These are phyloP conservation scores for Salix purpurea DNA, from an alignment of 345 rosid species.

Conservation along the genomic window DNA sequence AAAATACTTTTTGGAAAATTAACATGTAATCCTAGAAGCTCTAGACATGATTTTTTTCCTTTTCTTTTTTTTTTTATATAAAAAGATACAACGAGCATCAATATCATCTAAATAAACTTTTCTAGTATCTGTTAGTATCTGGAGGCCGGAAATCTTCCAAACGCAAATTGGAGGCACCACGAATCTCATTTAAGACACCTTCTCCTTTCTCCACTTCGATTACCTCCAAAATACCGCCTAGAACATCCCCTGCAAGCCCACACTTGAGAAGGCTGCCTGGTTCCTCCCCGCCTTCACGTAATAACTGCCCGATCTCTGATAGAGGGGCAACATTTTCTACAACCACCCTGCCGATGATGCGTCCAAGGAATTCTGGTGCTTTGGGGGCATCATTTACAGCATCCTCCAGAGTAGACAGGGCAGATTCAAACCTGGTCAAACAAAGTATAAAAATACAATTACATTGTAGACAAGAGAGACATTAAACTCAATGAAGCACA, in stretches of 20 bases:
- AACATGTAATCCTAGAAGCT: conserved; percentile 12
- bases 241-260: conserved; percentile 83
- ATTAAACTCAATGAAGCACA: not conserved
- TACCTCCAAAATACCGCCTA: conserved; percentile 65
- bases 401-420: conserved; percentile 71
- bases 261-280: conserved; percentile 46
- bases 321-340: conserved; percentile 44
- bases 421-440: conserved; percentile 61
- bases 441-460: not conserved
- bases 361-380: conserved; percentile 82
- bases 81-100: conserved; percentile 37
- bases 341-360: conserved; percentile 53
- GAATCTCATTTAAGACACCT: conserved; percentile 42
- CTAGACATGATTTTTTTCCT: conserved; percentile 17
- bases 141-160: conserved; percentile 72
- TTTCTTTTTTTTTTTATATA: conserved; percentile 26
- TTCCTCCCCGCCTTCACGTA: conserved; percentile 71
- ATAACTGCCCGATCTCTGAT: conserved; percentile 52
- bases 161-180: conserved; percentile 46
- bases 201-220: conserved; percentile 64
- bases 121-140: conserved; percentile 51
- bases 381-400: conserved; percentile 87
- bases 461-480: not conserved
- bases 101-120: conserved; percentile 54
- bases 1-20: conserved; percentile 29